Evolutionary conservation across 176 grass and related monocot species (phyloP), one percentile per base, ranked within the genome.

Genomic region (maize (Zea mays)): DNA sequence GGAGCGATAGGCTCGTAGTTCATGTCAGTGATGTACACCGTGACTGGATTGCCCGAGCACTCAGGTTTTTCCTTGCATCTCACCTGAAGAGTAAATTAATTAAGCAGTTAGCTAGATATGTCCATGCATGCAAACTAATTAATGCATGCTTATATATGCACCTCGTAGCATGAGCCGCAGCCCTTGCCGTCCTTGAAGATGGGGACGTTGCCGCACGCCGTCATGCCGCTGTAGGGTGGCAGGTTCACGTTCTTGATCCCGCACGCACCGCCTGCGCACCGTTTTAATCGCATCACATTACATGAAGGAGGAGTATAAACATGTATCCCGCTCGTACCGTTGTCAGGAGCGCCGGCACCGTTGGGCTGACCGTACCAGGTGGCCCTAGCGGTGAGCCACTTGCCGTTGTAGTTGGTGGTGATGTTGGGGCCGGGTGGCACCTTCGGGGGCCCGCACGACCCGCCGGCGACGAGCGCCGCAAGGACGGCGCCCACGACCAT

Each of bases 281-380:
- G 1, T 27, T 27, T 27, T 27, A 27, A 27, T 27, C 27, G 27
- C 27, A 27, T 27, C 27, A 27, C 27, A 27, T 27, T 27, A 27
- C 27, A 27, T 27, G 27, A 27, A 27, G 27, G 27, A 27, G 27
- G 27, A 27, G 27, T 27, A 27, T 27, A 27, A 27, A 27, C 2
- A 12, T 10, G 13, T 50, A 41, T 41, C 4, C 5, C 4, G 5
- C 40, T 20, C 55, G 3, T 57, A 62, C 59, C 62, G 5, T 64
- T 97, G 82, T 92, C 93, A 55, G 75, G 52, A 4, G 85, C 77
- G 9, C 93, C 93, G 17, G 90, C 85, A 27, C 93, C 90, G 34
- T 70, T 84, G 19, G 93, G 83, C 3, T 65, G 62, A 3, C 93
- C 93, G 38, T 97, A 97, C 93, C 93, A 97, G 21, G 93, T 97